Percentiles rank a stretch among this genome's conserved stretches.
Evolutionary conservation across 2,329 filamentous ascomycete species (phyloP).

Genomic region (Talaromyces sp.): DNA sequence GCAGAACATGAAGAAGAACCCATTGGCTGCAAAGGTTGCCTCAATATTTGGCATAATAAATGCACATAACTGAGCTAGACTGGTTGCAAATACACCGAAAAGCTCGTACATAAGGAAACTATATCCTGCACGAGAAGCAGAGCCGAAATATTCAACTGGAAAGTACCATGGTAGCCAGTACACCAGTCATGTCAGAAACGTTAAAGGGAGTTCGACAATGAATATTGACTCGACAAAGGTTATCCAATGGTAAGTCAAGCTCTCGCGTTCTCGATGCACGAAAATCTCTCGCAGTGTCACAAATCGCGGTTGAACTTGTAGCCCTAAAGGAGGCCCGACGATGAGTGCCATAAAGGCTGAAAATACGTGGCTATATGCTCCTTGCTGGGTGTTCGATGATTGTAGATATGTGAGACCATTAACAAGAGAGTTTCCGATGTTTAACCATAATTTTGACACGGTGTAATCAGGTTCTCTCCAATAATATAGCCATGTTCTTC

Average conservation of each 20-base stretch:
- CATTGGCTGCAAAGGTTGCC: constrained; percentile 74
- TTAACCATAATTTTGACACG: constrained; percentile 14
- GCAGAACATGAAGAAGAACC: constrained; percentile 76
- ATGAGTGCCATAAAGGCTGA: constrained; percentile 5
- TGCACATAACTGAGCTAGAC: constrained; percentile 66
- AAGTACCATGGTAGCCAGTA: constrained; percentile 83
- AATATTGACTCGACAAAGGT: constrained; percentile 19
- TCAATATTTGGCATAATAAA: constrained; percentile 72
- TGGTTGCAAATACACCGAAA: constrained; percentile 62
- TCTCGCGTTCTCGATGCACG: constrained; percentile 20
- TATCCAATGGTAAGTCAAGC: constrained; percentile 22
- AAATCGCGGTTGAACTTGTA: constrained; percentile 23
- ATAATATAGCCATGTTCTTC: constrained; percentile 21
- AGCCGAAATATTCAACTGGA: constrained; percentile 67
- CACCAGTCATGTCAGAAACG: constrained; percentile 67
- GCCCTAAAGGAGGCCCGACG: constrained; percentile 4
- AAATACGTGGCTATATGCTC: not conserved
- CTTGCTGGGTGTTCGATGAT: not conserved
- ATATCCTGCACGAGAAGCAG: constrained; percentile 67
- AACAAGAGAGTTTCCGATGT: constrained; percentile 17
- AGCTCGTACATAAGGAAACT: constrained; percentile 81
- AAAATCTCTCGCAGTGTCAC: constrained; percentile 20
- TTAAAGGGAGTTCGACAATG: constrained; percentile 18
- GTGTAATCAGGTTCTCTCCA: constrained; percentile 23
- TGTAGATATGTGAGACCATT: constrained; percentile 19